Evolutionary conservation across 257 asterid genomes (phyloP).

Genomic region (Eucommia ulmoides): DNA sequence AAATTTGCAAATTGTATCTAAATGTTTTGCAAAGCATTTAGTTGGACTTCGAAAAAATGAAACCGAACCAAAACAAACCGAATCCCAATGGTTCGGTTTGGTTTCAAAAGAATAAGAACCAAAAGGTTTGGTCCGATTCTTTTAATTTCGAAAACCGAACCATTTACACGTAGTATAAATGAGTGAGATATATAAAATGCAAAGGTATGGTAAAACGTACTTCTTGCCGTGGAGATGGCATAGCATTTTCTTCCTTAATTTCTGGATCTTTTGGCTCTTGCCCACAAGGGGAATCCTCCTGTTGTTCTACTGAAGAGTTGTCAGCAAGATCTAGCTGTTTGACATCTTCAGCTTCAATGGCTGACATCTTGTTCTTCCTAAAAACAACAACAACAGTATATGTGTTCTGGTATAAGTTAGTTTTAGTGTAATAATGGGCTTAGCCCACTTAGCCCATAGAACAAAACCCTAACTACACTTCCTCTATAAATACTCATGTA

Average conservation of each 20-base stretch:
- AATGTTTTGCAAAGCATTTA: too few species aligned
- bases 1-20: too few species aligned
- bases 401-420: too few species aligned
- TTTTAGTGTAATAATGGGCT: too few species aligned
- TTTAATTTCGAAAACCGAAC: too few species aligned
- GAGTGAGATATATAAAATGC: neutral
- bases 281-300: conserved; percentile 10
- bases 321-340: conserved; percentile 10
- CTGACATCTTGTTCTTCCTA: conserved; percentile 16
- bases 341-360: conserved; percentile 14
- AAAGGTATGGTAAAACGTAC: conserved; percentile 14
- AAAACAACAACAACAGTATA: neutral
- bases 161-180: neutral
- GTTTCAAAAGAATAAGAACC: neutral
- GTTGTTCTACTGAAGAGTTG: conserved; percentile 20
- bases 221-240: conserved; percentile 26
- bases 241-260: conserved; percentile 6
- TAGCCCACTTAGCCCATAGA: too few species aligned
- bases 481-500: too few species aligned
- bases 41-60: neutral
- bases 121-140: too few species aligned
- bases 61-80: neutral
- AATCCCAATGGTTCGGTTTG: neutral
- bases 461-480: too few species aligned
- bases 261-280: conserved; percentile 19